A percentile compares a stretch with the other conserved stretches of the same genome.
Conservation (phyloP, 1,139 yeast species). For the Tardiomyces depauwii region DNA sequence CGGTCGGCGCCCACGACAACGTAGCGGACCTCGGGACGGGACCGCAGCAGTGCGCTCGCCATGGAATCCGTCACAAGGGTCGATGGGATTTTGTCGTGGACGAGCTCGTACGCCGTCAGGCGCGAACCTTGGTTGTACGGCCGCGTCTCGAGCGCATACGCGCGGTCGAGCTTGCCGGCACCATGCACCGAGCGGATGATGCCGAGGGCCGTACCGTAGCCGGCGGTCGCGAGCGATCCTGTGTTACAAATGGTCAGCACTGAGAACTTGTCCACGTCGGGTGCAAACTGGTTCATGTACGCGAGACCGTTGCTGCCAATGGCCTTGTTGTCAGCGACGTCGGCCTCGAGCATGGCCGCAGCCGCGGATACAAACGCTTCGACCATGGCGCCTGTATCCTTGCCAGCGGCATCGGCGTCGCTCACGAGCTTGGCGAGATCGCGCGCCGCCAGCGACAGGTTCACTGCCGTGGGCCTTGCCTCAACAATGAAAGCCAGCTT, state of each 20-base stretch:
- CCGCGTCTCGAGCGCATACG: conserved; percentile 85
- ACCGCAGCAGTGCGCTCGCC: conserved; percentile 62
- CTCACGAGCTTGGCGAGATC: conserved; percentile 35
- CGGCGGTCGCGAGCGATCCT: conserved; percentile 84
- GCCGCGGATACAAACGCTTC: conserved; percentile 39
- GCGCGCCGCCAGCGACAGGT: conserved; percentile 65
- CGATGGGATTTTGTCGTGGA: conserved; percentile 77
- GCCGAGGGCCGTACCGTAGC: conserved; percentile 95
- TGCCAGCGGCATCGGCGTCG: conserved; percentile 1
- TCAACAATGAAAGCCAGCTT: conserved; percentile 56
- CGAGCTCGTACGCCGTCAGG: conserved; percentile 80
- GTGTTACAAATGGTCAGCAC: conserved; percentile 63
- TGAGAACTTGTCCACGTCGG: conserved; percentile 33
- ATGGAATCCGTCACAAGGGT: conserved; percentile 85
- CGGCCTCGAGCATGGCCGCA: conserved; percentile 55
- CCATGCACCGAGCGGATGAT: conserved; percentile 59
- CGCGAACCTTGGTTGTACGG: conserved; percentile 97
- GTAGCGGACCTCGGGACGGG: conserved; percentile 53
- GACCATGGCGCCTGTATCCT: conserved; percentile 26
- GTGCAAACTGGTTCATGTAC: conserved; percentile 37
- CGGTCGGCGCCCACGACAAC: conserved; percentile 98
- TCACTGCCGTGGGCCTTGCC: conserved; percentile 94
- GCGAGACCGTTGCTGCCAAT: conserved; percentile 76
- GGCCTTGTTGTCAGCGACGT: conserved; percentile 58
- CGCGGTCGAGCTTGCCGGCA: conserved; percentile 43